A percentile compares a stretch with the other conserved stretches of the same genome.
These are phyloP conservation scores for Soucietia sequanensis DNA, from an alignment of 805 yeast genomes.

Conservation along the genomic window DNA sequence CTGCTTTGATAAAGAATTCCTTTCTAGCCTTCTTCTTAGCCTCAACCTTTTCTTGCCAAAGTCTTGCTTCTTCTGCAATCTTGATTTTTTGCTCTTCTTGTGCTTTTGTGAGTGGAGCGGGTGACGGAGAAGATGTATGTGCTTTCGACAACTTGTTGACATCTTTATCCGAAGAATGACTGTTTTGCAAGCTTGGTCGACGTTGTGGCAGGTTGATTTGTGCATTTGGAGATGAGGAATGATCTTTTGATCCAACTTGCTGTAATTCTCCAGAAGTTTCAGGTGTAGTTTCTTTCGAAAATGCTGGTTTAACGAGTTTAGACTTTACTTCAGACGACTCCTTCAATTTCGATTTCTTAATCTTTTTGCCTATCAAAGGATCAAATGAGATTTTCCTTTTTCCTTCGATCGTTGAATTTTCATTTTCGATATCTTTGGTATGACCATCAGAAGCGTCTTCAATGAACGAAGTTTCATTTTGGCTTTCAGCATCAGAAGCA, in stretches of 20 bases:
- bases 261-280: slow-evolving; percentile 1
- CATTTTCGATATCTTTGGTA: slow-evolving; percentile 2
- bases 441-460: slow-evolving; percentile 1
- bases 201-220: slow-evolving; percentile 3
- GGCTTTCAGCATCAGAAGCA: background rate
- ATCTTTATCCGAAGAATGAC: slow-evolving; percentile 1
- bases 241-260: slow-evolving; percentile 2
- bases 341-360: slow-evolving; percentile 1
- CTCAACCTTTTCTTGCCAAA: slow-evolving; percentile 44
- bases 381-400: slow-evolving; percentile 1
- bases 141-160: slow-evolving; percentile 1
- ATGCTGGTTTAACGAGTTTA: too few species aligned
- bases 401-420: background rate
- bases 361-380: too few species aligned
- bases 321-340: background rate
- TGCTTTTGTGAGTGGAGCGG: slow-evolving; percentile 27
- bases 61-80: slow-evolving; percentile 38
- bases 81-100: slow-evolving; percentile 37
- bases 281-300: background rate
- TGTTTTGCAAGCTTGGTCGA: slow-evolving; percentile 2
- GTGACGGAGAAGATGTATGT: slow-evolving; percentile 17
- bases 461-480: background rate
- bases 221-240: slow-evolving; percentile 10
- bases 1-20: slow-evolving; percentile 32
- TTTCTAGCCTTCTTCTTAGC: slow-evolving; percentile 43